Conservation (phyloP, 202 grass and related monocot genomes). For the Bolboschoenoplectus hybrid region DNA sequence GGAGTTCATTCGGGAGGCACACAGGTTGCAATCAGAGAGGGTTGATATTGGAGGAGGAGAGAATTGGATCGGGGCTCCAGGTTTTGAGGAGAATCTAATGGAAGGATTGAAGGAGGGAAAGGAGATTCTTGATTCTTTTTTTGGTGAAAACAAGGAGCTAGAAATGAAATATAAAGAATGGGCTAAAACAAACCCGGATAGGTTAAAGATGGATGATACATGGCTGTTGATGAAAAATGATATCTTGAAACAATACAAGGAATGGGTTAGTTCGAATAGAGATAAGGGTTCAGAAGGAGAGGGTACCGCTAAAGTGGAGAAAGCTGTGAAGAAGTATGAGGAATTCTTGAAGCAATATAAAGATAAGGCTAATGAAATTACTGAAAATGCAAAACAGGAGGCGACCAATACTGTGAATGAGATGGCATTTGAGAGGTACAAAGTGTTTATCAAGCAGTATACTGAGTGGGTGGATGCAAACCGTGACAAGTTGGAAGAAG, state of each 20-base stretch:
- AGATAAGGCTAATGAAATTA: slow-evolving; percentile 3
- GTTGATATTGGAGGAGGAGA: slow-evolving; percentile 60
- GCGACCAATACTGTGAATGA: slow-evolving; percentile 54
- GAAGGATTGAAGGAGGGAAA: background rate
- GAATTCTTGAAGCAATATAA: slow-evolving; percentile 53
- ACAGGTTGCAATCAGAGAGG: slow-evolving; percentile 64
- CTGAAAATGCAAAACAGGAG: slow-evolving; percentile 47
- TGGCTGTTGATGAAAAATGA: slow-evolving; percentile 56
- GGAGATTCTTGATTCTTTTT: background rate
- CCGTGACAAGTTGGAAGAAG: slow-evolving; percentile 64
- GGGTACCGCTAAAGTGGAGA: slow-evolving; percentile 43
- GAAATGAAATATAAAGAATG: slow-evolving; percentile 29
- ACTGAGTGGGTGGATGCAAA: slow-evolving; percentile 94
- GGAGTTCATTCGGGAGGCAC: slow-evolving; percentile 84
- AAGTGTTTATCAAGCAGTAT: slow-evolving; percentile 92
- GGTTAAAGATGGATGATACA: slow-evolving; percentile 46
- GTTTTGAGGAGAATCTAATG: background rate
- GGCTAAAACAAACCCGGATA: slow-evolving; percentile 32
- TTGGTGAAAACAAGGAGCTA: slow-evolving; percentile 29
- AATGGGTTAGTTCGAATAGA: slow-evolving; percentile 72
- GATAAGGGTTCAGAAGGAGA: slow-evolving; percentile 20
- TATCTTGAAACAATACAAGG: slow-evolving; percentile 85
- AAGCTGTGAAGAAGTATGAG: slow-evolving; percentile 57
- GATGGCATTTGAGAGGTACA: slow-evolving; percentile 65
- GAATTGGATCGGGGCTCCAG: background rate